A percentile compares a stretch with the other conserved stretches of the same genome.
Conservation (phyloP, 2,329 filamentous ascomycete species). For the Lachnellula suecica region DNA sequence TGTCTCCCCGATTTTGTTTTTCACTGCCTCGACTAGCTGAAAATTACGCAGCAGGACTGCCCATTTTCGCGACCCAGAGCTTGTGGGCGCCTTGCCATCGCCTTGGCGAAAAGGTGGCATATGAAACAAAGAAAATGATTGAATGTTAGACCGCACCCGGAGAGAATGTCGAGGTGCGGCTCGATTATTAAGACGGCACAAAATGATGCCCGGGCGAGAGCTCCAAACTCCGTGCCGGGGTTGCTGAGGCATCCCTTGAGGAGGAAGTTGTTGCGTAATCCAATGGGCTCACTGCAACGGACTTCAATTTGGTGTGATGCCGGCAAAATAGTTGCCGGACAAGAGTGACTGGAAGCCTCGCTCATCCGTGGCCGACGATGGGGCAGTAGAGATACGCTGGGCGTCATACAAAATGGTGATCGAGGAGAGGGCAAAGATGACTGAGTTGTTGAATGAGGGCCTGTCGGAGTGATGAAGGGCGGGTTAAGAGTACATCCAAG, state of each 20-base stretch:
- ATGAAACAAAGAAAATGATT: too few species aligned
- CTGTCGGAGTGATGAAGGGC: conserved; percentile 51
- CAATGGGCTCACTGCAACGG: too few species aligned
- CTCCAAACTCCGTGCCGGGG: too few species aligned
- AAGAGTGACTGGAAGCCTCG: conserved; percentile 69
- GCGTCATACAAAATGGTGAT: conserved; percentile 67
- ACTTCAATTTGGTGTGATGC: too few species aligned
- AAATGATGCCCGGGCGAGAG: too few species aligned
- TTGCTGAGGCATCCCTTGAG: conserved; percentile 41
- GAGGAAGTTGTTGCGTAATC: conserved; percentile 45
- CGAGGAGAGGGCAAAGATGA: conserved; percentile 60
- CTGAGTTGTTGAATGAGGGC: conserved; percentile 63
- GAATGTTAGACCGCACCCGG: too few species aligned
- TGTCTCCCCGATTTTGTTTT: conserved; percentile 67
- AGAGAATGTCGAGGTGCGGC: too few species aligned
- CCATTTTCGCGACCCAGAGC: too few species aligned
- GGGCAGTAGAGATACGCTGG: conserved; percentile 71
- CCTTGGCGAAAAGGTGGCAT: too few species aligned
- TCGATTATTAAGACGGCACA: too few species aligned
- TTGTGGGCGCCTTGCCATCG: too few species aligned
- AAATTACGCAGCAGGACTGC: conserved; percentile 79
- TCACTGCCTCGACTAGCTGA: conserved; percentile 70
- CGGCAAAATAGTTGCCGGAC: too few species aligned
- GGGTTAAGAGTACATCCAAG: conserved; percentile 40
- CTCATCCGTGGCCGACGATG: conserved; percentile 72